These are phyloP conservation scores for Jamesozyma piceae DNA, from an alignment of 805 yeast species.

Conservation along the genomic window DNA sequence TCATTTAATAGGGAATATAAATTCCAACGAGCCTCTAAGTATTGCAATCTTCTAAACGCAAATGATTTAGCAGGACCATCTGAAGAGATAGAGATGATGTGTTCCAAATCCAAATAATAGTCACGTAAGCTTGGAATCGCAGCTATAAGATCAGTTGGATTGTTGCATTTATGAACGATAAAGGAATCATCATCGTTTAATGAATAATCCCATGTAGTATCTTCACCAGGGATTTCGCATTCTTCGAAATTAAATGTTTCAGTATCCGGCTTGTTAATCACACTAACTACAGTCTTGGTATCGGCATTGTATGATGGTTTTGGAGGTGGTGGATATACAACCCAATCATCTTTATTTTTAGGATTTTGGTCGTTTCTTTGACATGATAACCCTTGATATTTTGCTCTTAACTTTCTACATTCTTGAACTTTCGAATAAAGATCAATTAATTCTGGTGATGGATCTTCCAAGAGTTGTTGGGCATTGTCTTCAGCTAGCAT, in stretches of 20 bases:
- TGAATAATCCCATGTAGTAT: conserved; percentile 47
- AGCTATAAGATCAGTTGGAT: conserved; percentile 33
- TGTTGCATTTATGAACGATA: conserved; percentile 42
- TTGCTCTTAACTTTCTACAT: conserved; percentile 67
- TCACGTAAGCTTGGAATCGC: conserved; percentile 78
- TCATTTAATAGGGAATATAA: conserved; percentile 80
- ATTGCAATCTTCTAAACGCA: conserved; percentile 88
- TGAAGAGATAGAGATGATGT: conserved; percentile 61
- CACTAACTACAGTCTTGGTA: conserved; percentile 42
- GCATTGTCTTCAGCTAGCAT: conserved; percentile 40
- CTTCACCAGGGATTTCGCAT: conserved; percentile 37
- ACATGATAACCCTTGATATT: conserved; percentile 59
- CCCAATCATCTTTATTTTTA: conserved; percentile 66
- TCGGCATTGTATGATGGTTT: conserved; percentile 71
- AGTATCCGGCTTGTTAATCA: conserved; percentile 33
- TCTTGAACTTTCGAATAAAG: conserved; percentile 51
- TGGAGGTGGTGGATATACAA: conserved; percentile 88
- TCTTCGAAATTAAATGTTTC: conserved; percentile 35
- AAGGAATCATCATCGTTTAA: conserved; percentile 59
- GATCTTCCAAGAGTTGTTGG: conserved; percentile 44
- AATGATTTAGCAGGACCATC: conserved; percentile 97
- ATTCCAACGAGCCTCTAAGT: conserved; percentile 94
- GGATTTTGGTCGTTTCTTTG: conserved; percentile 79
- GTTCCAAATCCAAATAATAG: conserved; percentile 74
- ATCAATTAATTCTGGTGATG: conserved; percentile 59